These are phyloP conservation scores for Saccharomycopsis fermentans DNA, from an alignment of 805 yeast species.

Conservation along the genomic window DNA sequence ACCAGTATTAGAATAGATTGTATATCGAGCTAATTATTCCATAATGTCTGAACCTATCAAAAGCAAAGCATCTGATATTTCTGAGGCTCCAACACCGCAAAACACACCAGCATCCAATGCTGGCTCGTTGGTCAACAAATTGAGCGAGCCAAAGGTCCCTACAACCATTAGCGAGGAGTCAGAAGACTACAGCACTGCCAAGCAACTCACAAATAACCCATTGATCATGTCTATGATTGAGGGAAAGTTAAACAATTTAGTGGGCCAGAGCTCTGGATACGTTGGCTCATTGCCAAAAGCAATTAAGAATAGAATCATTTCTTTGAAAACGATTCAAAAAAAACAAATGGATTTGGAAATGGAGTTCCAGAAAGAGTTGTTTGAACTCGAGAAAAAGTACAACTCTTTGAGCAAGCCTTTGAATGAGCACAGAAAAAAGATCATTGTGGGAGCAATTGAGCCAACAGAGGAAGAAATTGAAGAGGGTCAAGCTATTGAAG, in stretches of 20 bases:
- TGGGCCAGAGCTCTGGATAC: slow-evolving; percentile 84
- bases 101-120: slow-evolving; percentile 91
- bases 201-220: slow-evolving; percentile 59
- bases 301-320: slow-evolving; percentile 69
- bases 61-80: slow-evolving; percentile 58
- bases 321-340: slow-evolving; percentile 72
- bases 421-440: slow-evolving; percentile 59
- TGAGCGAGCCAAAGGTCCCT: slow-evolving; percentile 42
- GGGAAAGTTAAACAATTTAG: slow-evolving; percentile 73
- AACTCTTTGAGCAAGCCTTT: slow-evolving; percentile 65
- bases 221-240: slow-evolving; percentile 79
- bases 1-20: neutral
- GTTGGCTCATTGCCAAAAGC: slow-evolving; percentile 61
- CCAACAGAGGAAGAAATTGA: slow-evolving; percentile 73
- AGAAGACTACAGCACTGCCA: slow-evolving; percentile 27
- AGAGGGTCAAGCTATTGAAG: slow-evolving; percentile 65
- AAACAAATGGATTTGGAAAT: slow-evolving; percentile 77
- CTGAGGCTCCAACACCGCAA: slow-evolving; percentile 96
- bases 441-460: slow-evolving; percentile 62
- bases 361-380: slow-evolving; percentile 81
- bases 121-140: slow-evolving; percentile 54
- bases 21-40: neutral
- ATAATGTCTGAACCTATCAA: slow-evolving; percentile 83
- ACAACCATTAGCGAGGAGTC: slow-evolving; percentile 68
- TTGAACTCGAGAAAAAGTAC: slow-evolving; percentile 77